These are phyloP conservation scores for Cantharellus cinnabarinus DNA, from an alignment of 768 basidiomycete genomes.

Conservation along the genomic window DNA sequence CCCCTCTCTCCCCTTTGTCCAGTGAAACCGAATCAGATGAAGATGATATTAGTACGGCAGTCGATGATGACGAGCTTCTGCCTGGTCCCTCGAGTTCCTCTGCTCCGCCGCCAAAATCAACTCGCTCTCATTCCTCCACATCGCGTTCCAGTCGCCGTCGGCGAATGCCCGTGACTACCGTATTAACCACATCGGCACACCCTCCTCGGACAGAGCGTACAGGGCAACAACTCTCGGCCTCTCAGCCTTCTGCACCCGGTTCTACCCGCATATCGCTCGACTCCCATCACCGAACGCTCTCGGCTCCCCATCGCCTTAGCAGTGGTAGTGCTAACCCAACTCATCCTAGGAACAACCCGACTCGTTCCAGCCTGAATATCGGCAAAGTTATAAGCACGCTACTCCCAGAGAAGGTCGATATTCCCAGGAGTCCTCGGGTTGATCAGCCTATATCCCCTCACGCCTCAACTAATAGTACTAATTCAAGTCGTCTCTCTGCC, in stretches of 20 bases:
- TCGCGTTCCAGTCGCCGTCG: too few species aligned
- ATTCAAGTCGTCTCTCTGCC: too few species aligned
- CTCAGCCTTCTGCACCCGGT: background rate
- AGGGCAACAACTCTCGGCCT: background rate
- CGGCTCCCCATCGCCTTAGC: background rate
- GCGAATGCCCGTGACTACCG: background rate
- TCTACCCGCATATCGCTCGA: background rate
- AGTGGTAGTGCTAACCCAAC: background rate
- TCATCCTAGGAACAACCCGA: background rate
- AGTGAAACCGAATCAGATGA: background rate
- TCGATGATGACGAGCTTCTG: background rate
- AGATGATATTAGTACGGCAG: background rate
- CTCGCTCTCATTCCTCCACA: background rate
- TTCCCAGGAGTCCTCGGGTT: background rate
- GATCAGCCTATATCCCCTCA: constrained; percentile 9
- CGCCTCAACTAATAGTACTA: too few species aligned
- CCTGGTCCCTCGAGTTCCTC: background rate
- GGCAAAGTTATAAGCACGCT: constrained; percentile 40
- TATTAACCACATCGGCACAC: background rate
- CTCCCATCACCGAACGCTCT: background rate
- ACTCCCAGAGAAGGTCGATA: constrained; percentile 24
- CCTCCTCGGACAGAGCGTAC: background rate
- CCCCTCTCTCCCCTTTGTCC: background rate
- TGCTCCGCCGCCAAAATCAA: background rate
- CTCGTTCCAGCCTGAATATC: constrained; percentile 3